These are phyloP conservation scores for Gloeophyllum trabeum DNA, from an alignment of 768 basidiomycete genomes.

Conservation along the genomic window DNA sequence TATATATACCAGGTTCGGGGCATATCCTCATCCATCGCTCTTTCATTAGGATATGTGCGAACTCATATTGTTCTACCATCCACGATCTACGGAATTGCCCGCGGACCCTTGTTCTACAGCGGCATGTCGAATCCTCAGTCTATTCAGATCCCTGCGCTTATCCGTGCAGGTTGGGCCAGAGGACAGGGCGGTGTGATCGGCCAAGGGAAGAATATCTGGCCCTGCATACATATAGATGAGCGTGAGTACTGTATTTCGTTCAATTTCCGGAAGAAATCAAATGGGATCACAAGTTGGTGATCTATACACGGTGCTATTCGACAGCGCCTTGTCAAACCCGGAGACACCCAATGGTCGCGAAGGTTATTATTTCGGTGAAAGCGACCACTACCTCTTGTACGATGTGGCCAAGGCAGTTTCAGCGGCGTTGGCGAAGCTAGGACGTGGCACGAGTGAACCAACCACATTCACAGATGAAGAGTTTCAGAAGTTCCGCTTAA, in stretches of 20 bases:
- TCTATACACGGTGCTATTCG: conserved; percentile 29
- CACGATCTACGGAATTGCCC: conserved; percentile 50
- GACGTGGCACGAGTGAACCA: conserved; percentile 23
- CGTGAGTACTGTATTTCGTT: conserved; percentile 18
- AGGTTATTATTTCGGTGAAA: conserved; percentile 22
- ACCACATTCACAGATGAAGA: conserved; percentile 34
- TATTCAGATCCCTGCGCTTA: conserved; percentile 35
- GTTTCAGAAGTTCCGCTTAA: conserved; percentile 24
- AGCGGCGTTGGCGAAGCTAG: conserved; percentile 20
- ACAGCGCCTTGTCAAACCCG: conserved; percentile 17
- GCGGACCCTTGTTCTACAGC: conserved; percentile 31
- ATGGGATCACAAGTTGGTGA: conserved; percentile 24
- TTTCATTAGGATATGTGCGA: conserved; percentile 30
- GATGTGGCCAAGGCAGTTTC: conserved; percentile 25
- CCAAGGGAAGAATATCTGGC: conserved; percentile 47
- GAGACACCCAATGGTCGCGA: conserved; percentile 20
- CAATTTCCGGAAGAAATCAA: neutral
- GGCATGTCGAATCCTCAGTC: conserved; percentile 45
- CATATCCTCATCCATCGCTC: neutral
- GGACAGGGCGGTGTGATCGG: conserved; percentile 45
- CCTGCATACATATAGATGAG: conserved; percentile 44
- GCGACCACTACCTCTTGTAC: conserved; percentile 19
- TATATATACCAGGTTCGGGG: neutral
- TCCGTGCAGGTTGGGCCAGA: conserved; percentile 32
- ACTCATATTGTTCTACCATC: conserved; percentile 43